Base-by-base conservation (phyloP, 805 yeast species). In the Cyberlindnera maclurae region DNA sequence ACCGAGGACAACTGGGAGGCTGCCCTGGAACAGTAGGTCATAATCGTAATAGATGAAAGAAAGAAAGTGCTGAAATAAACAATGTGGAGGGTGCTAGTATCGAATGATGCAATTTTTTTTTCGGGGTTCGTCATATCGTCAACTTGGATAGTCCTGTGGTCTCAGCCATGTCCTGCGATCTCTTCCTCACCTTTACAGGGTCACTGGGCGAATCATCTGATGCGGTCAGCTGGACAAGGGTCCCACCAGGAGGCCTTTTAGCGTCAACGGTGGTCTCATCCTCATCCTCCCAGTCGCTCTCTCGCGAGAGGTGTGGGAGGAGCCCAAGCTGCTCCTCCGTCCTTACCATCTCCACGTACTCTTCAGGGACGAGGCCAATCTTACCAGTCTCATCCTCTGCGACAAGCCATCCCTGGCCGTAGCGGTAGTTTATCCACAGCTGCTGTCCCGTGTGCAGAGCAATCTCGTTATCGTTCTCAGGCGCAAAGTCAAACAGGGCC, bases 321-420 rank as follows among this genome's bases (percentile, higher is more conserved):
- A 34, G 43, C 18, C 34, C 29, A 28, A 32, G 24, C 5, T 37
- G 34, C 4, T 35, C 44, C 15, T 36, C 39, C 12, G 34, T 34
- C 7, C 26, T 26, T 3, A 65, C 27, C 33, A 71, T 55, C 37
- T 84, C 82, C 24, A 93, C 96, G 53, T 89, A 93, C 52, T 85
- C 96, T 53, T 89, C 95, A 1, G 98, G 98, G 5, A 93, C 95
- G 37, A 93, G 72, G 2, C 98, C 98, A 11, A 94, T 84, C 45
- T 79, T 82, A 1, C 86, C 87, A 3, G 82, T 71, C 1, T 85
- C 81, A 52, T 87, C 88, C 43, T 71, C 71, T 1, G 97, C 97
- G 37, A 93, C 97, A 3, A 93, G 71, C 99, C 98, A 93, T 7
- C 99, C 99, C 58, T 90, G 97, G 18, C 97, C 97, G 58, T 90